Base-by-base conservation (phyloP, 2,329 filamentous ascomycete genomes). In the Fusarium gaditjirri region DNA sequence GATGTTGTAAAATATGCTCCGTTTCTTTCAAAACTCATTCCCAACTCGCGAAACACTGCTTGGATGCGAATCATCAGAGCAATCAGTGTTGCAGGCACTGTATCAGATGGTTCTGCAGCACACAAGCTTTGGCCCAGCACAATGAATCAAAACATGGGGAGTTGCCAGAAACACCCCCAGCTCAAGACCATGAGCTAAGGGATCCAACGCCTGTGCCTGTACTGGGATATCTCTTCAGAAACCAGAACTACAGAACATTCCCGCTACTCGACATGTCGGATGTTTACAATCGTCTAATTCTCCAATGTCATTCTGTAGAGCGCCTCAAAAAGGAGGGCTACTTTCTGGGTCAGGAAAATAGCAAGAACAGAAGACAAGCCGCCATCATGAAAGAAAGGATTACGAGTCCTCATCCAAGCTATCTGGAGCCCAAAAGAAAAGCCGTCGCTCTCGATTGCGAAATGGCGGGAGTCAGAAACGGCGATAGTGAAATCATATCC, bases 391-490 rank as follows among this genome's bases (percentile, higher is more conserved):
- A 29, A 3, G 23, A 56, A 38, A 27, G 11, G 3, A 39, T 41
- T 25, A 21, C 13, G 29, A 43, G 54, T 12, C 9, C 59, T 31
- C 4, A 1, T 5, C 27, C 39, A 2, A 42, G 12, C 23, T n/a
- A 31, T n/a, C 19, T 35, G 0, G 57, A 19, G 10, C 65, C 50
- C 1, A 70, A 69, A 43, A 65, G 65, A 65, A 70, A 70, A 31
- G 65, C 65, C 11, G 3, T 70, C 2, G 41, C 39, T 12, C 33
- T 70, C 3, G 47, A 70, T 29, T 64, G 64, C 19, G 67, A 70
- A 38, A 70, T 65, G 67, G 58, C 43, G 29, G 54, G 47, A 7
- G 43, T 53, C 9, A 10, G 29, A 31, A 52, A 33, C 3, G 47
- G 61, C 0, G 25, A 27, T 27, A 60, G 44, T 25, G 68, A 65